These are phyloP conservation scores for Fraxinus nigra DNA, from an alignment of 305 asterid genomes.

Conservation along the genomic window DNA sequence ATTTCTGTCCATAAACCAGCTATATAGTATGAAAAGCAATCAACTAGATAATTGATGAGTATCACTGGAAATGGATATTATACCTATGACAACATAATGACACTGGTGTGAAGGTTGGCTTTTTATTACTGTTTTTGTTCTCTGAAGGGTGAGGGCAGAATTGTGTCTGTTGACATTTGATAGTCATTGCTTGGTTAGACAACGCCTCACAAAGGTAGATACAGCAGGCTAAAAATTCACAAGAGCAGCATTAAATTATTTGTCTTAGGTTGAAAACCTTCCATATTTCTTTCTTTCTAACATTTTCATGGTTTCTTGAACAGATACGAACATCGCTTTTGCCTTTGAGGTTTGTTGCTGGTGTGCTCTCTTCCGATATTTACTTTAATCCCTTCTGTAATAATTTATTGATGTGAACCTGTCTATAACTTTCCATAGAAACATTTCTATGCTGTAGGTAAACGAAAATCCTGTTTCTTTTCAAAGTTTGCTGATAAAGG, in stretches of 20 bases:
- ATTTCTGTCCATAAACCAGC: neutral
- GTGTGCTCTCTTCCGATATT: constrained; percentile 39
- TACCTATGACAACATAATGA: neutral
- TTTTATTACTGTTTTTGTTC: neutral
- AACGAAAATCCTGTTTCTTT: constrained; percentile 55
- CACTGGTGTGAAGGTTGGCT: neutral
- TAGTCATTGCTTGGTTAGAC: neutral
- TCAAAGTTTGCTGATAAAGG: constrained; percentile 55
- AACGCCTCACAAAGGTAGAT: neutral
- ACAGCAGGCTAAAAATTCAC: constrained; percentile 1
- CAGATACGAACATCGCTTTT: constrained; percentile 69
- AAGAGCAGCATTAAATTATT: constrained; percentile 9
- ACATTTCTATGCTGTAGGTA: constrained; percentile 46
- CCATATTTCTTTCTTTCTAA: constrained; percentile 12
- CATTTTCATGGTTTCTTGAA: constrained; percentile 29
- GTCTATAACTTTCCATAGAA: constrained; percentile 8
- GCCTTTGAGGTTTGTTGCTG: constrained; percentile 74
- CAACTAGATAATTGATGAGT: neutral
- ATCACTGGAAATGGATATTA: neutral
- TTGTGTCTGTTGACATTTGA: neutral
- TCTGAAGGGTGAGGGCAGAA: neutral
- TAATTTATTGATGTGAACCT: constrained; percentile 20
- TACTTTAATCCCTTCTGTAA: constrained; percentile 10
- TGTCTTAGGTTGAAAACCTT: constrained; percentile 18
- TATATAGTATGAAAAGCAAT: neutral